These are phyloP conservation scores for Geotrichum siamense DNA, from an alignment of 1,139 yeast genomes.

Conservation along the genomic window DNA sequence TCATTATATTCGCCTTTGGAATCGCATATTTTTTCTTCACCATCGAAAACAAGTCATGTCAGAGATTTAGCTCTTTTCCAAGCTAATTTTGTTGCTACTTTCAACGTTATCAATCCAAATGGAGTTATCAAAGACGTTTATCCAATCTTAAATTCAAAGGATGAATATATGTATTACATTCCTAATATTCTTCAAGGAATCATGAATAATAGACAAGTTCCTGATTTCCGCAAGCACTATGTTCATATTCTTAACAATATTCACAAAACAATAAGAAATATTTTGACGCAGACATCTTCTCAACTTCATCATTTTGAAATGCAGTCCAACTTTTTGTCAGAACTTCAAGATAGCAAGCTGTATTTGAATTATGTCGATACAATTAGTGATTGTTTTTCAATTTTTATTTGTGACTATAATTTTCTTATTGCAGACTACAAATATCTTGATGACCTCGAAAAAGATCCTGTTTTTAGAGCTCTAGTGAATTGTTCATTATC, in stretches of 20 bases:
- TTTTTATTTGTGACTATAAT: conserved; percentile 22
- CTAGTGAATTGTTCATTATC: conserved; percentile 13
- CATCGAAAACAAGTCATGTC: conserved; percentile 10
- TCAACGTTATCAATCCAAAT: conserved; percentile 13
- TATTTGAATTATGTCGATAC: conserved; percentile 10
- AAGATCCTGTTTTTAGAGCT: conserved; percentile 12
- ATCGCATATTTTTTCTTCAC: conserved; percentile 14
- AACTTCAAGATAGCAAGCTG: conserved; percentile 10
- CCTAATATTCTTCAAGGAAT: conserved; percentile 20
- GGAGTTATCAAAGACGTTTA: conserved; percentile 14
- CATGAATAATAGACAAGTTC: conserved; percentile 16
- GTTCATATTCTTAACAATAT: conserved; percentile 6
- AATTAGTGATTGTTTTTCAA: conserved; percentile 19
- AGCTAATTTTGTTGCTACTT: conserved; percentile 17
- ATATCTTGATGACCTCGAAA: conserved; percentile 14
- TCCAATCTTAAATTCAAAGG: conserved; percentile 14
- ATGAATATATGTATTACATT: conserved; percentile 14
- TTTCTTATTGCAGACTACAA: conserved; percentile 23
- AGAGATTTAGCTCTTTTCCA: conserved; percentile 13
- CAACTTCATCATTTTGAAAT: conserved; percentile 17
- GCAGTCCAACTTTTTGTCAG: conserved; percentile 17
- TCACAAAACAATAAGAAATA: conserved; percentile 1
- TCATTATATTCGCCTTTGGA: conserved; percentile 14
- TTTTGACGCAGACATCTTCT: conserved; percentile 15
- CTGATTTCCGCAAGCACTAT: conserved; percentile 11